Conservation (phyloP, 805 yeast species). For the Metschnikowia rubicola region DNA sequence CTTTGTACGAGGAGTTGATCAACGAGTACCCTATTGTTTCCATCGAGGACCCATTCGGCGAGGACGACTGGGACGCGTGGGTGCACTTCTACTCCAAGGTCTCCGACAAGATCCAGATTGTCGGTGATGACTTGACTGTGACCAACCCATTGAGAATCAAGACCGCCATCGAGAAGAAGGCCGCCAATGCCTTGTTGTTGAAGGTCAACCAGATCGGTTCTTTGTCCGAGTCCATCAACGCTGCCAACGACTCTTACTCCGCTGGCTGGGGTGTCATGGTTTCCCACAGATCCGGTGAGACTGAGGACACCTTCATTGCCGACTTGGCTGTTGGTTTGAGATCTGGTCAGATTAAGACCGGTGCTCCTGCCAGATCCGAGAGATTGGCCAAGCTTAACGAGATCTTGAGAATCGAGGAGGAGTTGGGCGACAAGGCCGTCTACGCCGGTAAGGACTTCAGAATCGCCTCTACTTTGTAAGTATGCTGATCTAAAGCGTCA, state of each 20-base stretch:
- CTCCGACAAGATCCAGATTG: constrained; percentile 77
- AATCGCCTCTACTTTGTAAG: constrained; percentile 41
- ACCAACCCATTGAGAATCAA: constrained; percentile 94
- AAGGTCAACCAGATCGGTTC: constrained; percentile 99
- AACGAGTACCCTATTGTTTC: constrained; percentile 96
- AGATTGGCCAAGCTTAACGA: constrained; percentile 99
- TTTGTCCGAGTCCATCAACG: constrained; percentile 91
- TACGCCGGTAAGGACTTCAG: constrained; percentile 94
- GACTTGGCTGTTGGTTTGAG: constrained; percentile 97
- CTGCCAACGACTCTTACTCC: constrained; percentile 90
- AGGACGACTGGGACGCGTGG: constrained; percentile 99
- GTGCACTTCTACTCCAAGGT: constrained; percentile 70
- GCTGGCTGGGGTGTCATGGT: constrained; percentile 99
- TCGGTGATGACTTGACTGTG: constrained; percentile 97
- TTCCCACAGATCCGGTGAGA: constrained; percentile 99
- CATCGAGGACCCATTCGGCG: constrained; percentile 98
- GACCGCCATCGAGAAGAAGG: constrained; percentile 95
- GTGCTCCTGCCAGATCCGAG: constrained; percentile 99
- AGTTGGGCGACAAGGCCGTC: constrained; percentile 94
- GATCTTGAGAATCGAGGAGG: constrained; percentile 97
- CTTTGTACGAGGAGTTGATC: constrained; percentile 73
- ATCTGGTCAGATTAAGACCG: constrained; percentile 98
- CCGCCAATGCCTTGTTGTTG: constrained; percentile 89
- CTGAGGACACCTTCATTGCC: constrained; percentile 98
- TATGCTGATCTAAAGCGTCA: constrained; percentile 2